phyloP scores from a whole-genome alignment of 2,329 filamentous ascomycete species.

The Mycocentrospora acerina region DNA sequence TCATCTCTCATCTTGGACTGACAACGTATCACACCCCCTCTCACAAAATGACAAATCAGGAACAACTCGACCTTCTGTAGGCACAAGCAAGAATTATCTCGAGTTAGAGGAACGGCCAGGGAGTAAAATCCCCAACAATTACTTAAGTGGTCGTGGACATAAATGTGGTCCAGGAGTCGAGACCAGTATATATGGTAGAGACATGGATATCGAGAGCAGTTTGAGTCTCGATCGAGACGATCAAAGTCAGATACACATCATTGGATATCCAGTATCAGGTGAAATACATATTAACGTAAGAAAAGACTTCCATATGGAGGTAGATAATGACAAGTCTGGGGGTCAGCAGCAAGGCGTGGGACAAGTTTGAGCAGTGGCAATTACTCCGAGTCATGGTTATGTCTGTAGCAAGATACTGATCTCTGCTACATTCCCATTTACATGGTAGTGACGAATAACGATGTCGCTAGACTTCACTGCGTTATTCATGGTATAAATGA shows the following conservation, averaged over 20 bases:
- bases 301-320: constrained; percentile 10
- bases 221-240: constrained; percentile 9
- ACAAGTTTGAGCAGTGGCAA: too few species aligned
- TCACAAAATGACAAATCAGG: constrained; percentile 5
- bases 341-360: too few species aligned
- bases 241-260: constrained; percentile 8
- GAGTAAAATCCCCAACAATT: constrained; percentile 7
- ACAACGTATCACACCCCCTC: constrained; percentile 3
- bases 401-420: too few species aligned
- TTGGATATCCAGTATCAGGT: constrained; percentile 5
- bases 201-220: constrained; percentile 7
- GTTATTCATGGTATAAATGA: too few species aligned
- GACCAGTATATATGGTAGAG: constrained; percentile 12
- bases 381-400: too few species aligned
- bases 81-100: constrained; percentile 7
- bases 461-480: too few species aligned
- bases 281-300: constrained; percentile 9
- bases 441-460: too few species aligned
- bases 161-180: constrained; percentile 6
- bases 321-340: constrained; percentile 8
- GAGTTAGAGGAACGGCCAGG: constrained; percentile 10
- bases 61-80: neutral
- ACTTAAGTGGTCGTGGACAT: constrained; percentile 3
- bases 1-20: constrained; percentile 10
- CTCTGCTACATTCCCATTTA: too few species aligned